Evolutionary conservation across 2,329 filamentous ascomycete genomes (phyloP), one percentile per base, ranked within the genome.

Genomic region (Tolypocladium ovalisporum): DNA sequence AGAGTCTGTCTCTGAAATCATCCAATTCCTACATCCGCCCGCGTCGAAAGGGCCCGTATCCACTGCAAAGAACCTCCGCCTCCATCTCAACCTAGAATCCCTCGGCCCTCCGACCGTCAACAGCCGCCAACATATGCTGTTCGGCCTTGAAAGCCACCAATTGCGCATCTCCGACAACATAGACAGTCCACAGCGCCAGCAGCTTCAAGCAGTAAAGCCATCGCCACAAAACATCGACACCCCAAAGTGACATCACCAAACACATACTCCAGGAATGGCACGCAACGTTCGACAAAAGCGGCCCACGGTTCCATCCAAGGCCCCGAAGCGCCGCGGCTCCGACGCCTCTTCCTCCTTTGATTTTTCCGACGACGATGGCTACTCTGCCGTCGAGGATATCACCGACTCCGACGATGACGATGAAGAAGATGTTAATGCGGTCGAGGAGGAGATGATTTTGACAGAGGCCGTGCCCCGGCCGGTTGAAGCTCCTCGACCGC

Each of bases 371-470:
- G 88, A 90, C 59, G 88, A 90, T 54, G 86, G 84, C 57, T 90
- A 91, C 70, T 88, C 85, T 1, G 87, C 79, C 40, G 86, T 95
- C 59, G 88, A 93, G 67, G 83, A 90, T 54, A 87, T 95, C 60
- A 89, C 83, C 63, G 89, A 92, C 64, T 86, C 84, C 13, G 89
- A 82, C 56, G 82, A 92, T 61, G 86, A 90, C 62, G 89, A 93
- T 69, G 87, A 93, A 70, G 83, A 88, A 62, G 83, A 89, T 78
- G 83, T 93, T 57, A 82, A 88, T 67, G 83, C 85, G 78, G 80
- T 84, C 76, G 89, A 94, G 80, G 89, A 91, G 75, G 80, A 85
- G 70, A 83, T 86, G 64, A 89, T 92, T 61, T 76, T 89, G 58
- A 71, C 72, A 57, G 72, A 78, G 62, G 72, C 70, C 61, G 66